Percentiles rank a stretch among this genome's conserved stretches.
Conservation (phyloP, 202 grass and related monocot genomes). For the Carex sylvatica region DNA sequence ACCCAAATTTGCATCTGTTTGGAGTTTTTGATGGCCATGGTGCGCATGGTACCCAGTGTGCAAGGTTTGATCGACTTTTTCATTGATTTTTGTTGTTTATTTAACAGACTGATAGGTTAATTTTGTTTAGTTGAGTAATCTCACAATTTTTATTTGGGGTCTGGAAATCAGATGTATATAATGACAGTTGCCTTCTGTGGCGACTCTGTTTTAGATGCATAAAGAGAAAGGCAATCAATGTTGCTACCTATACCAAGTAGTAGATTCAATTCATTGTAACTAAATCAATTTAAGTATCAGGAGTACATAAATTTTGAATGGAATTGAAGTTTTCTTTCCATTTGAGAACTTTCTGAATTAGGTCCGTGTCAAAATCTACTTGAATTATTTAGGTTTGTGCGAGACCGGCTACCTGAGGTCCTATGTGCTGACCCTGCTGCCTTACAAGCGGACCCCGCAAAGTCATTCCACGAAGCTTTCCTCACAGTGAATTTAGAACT, state of each 20-base stretch:
- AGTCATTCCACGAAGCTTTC: slow-evolving; percentile 53
- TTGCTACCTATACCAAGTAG: neutral
- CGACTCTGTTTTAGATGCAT: neutral
- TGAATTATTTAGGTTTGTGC: slow-evolving; percentile 38
- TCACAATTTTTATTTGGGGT: neutral
- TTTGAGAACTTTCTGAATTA: neutral
- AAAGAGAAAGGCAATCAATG: neutral
- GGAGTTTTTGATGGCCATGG: slow-evolving; percentile 94
- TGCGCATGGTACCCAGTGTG: slow-evolving; percentile 45
- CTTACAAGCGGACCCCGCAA: slow-evolving; percentile 39
- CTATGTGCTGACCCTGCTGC: slow-evolving; percentile 21
- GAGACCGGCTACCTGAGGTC: slow-evolving; percentile 48
- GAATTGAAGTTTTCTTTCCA: neutral
- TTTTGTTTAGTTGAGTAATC: neutral
- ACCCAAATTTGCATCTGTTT: slow-evolving; percentile 85
- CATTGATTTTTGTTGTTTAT: neutral
- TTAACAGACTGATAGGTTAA: neutral
- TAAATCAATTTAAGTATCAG: neutral
- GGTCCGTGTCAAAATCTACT: slow-evolving; percentile 1
- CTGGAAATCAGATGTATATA: neutral
- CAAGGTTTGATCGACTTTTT: slow-evolving; percentile 20
- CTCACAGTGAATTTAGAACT: slow-evolving; percentile 57
- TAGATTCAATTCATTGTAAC: slow-evolving; percentile 1
- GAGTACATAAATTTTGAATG: neutral
- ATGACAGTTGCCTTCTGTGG: neutral